These are phyloP conservation scores for Staphylotrichum longicolle DNA, from an alignment of 495 filamentous ascomycete species.

Conservation along the genomic window DNA sequence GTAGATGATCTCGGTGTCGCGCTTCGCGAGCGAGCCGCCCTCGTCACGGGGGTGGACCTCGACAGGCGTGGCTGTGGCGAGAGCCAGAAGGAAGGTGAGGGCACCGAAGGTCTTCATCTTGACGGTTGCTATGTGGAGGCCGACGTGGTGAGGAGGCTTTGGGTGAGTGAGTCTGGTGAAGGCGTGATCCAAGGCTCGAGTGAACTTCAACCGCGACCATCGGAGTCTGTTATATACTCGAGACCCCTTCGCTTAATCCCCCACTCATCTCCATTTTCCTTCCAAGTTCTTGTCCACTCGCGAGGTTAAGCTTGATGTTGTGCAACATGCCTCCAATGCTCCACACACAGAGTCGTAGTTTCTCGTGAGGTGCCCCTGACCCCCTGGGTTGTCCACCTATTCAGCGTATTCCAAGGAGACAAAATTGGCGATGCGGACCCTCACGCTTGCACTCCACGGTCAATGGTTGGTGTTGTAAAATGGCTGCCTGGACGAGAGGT, in stretches of 20 bases:
- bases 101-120: conserved; percentile 9
- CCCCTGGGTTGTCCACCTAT: too few relatives aligned
- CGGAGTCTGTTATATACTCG: too few relatives aligned
- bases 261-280: too few relatives aligned
- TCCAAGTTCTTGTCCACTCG: too few relatives aligned
- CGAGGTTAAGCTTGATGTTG: too few relatives aligned
- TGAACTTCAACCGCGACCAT: too few relatives aligned
- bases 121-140: not conserved
- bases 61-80: conserved; percentile 9
- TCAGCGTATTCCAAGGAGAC: too few relatives aligned
- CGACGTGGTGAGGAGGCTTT: not conserved
- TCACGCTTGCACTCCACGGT: not conserved
- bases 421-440: not conserved
- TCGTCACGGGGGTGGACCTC: not conserved
- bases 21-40: not conserved
- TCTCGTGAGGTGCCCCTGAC: too few relatives aligned
- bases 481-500: conserved; percentile 2
- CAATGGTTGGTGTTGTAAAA: not conserved
- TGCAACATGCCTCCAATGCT: too few relatives aligned
- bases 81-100: conserved; percentile 7
- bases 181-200: too few relatives aligned
- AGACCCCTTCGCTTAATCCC: too few relatives aligned
- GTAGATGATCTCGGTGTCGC: conserved; percentile 13
- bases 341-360: too few relatives aligned
- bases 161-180: not conserved